Conservation (phyloP, 2,329 filamentous ascomycete species). For the Cladosporium oxysporum region DNA sequence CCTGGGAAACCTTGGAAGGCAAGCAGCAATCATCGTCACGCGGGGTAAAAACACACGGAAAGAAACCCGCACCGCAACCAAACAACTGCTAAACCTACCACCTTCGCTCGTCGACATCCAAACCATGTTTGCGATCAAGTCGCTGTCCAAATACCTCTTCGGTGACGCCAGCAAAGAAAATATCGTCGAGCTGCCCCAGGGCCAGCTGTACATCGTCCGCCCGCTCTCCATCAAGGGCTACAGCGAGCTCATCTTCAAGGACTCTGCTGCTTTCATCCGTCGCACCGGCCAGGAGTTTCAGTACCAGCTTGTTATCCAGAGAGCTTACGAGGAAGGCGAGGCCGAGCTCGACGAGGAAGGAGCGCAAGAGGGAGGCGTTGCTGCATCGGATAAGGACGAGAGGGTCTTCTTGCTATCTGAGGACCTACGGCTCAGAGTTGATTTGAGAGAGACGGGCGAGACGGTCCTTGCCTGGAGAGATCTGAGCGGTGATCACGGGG, state of each 20-base stretch:
- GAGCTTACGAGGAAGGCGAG: slow-evolving; percentile 96
- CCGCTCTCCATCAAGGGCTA: slow-evolving; percentile 95
- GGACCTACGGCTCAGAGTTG: slow-evolving; percentile 80
- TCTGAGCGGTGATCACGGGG: slow-evolving; percentile 86
- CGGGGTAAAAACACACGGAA: slow-evolving; percentile 13
- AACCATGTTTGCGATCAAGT: slow-evolving; percentile 39
- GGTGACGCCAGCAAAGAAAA: slow-evolving; percentile 86
- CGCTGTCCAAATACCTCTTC: slow-evolving; percentile 75
- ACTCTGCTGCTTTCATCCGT: slow-evolving; percentile 88
- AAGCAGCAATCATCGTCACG: slow-evolving; percentile 9
- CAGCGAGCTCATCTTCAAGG: slow-evolving; percentile 95
- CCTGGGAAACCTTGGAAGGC: not conserved
- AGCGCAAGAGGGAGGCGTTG: slow-evolving; percentile 61
- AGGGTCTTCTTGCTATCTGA: slow-evolving; percentile 97
- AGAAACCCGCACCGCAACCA: slow-evolving; percentile 3
- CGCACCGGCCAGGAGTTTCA: slow-evolving; percentile 93
- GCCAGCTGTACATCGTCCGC: slow-evolving; percentile 95
- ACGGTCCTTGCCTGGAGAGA: slow-evolving; percentile 94
- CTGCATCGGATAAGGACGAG: slow-evolving; percentile 87
- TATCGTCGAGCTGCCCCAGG: slow-evolving; percentile 90
- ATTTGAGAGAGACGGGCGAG: slow-evolving; percentile 76
- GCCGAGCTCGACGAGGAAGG: slow-evolving; percentile 87
- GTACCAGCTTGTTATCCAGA: slow-evolving; percentile 94
- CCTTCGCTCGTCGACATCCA: not conserved
- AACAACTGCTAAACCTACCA: not conserved